A percentile compares a stretch with the other conserved stretches of the same genome.
These are phyloP conservation scores for Candida sp. DNA, from an alignment of 1,139 yeast genomes.

Conservation along the genomic window DNA sequence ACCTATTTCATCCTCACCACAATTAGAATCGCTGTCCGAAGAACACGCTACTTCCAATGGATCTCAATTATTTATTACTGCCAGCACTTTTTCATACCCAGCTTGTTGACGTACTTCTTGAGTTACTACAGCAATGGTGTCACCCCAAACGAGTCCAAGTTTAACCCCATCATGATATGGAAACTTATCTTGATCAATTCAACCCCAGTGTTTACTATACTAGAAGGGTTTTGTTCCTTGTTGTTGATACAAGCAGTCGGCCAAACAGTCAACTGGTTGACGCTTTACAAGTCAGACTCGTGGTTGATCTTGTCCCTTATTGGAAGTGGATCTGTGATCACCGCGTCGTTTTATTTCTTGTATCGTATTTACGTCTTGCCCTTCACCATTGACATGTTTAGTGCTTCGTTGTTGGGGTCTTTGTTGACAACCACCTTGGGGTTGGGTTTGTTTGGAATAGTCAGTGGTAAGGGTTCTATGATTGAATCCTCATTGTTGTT, in stretches of 20 bases:
- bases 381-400: constrained; percentile 69
- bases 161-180: constrained; percentile 54
- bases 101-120: constrained; percentile 74
- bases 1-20: constrained; percentile 78
- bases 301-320: constrained; percentile 83
- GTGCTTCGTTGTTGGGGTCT: constrained; percentile 87
- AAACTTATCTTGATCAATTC: constrained; percentile 70
- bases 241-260: constrained; percentile 92
- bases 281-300: constrained; percentile 66
- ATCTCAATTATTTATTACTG: constrained; percentile 71
- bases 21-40: constrained; percentile 58
- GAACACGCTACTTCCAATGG: constrained; percentile 51
- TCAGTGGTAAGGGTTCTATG: constrained; percentile 84
- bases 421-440: constrained; percentile 78
- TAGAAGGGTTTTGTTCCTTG: constrained; percentile 93
- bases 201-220: constrained; percentile 87
- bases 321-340: constrained; percentile 74
- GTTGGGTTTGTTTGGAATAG: constrained; percentile 82
- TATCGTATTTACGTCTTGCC: constrained; percentile 83
- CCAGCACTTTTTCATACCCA: constrained; percentile 86
- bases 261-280: constrained; percentile 76
- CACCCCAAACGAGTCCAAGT: constrained; percentile 8
- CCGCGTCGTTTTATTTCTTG: constrained; percentile 77
- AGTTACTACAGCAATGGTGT: constrained; percentile 39
- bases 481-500: constrained; percentile 85